Evolutionary conservation across 345 rosid species (phyloP).

Genomic region (Carallia brachiata): DNA sequence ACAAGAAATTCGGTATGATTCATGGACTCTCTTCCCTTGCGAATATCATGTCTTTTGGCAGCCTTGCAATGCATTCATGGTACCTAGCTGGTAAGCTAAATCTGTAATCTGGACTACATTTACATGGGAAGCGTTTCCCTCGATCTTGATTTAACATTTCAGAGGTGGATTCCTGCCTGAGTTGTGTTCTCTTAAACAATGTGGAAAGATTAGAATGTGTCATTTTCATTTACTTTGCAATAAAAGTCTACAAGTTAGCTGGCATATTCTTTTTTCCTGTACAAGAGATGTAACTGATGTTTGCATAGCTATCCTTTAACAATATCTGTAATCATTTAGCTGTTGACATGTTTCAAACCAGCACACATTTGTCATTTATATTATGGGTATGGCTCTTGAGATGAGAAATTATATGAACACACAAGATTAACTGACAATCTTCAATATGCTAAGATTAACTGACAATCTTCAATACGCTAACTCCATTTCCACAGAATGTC

Average conservation of each 20-base stretch:
- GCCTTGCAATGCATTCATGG: constrained; percentile 98
- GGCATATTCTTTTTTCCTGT: no score
- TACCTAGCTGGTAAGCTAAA: constrained; percentile 85
- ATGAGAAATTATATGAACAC: background rate
- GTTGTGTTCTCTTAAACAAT: background rate
- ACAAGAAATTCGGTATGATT: constrained; percentile 98
- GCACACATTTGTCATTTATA: no score
- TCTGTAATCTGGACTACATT: constrained; percentile 43
- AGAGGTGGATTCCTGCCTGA: background rate
- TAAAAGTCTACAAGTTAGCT: background rate
- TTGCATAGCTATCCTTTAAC: no score
- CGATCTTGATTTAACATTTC: background rate
- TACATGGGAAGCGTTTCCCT: background rate
- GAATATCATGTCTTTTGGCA: constrained; percentile 82
- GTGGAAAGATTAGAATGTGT: constrained; percentile 1
- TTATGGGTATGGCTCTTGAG: no score
- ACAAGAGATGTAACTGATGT: no score
- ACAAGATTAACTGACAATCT: background rate
- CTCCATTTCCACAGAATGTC: background rate
- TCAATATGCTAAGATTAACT: no score
- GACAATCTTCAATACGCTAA: background rate
- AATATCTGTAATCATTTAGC: no score
- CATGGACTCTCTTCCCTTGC: constrained; percentile 95
- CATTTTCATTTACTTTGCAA: background rate
- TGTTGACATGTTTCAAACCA: no score